Base-by-base conservation (phyloP, 768 basidiomycete genomes). In the Suillus paluster region DNA sequence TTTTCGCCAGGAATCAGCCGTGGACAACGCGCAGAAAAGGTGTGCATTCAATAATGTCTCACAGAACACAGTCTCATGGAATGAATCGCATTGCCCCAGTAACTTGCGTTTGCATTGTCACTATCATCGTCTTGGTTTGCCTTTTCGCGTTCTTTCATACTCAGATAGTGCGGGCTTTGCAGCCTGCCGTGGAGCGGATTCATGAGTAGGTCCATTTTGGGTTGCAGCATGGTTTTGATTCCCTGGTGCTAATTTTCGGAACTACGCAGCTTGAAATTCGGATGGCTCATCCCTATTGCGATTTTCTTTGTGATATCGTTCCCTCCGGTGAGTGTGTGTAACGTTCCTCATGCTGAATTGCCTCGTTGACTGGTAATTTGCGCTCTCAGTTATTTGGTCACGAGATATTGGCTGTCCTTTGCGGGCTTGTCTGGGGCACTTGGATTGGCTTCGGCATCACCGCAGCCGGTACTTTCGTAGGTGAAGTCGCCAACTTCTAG, bases 401-500 rank as follows among this genome's bases (percentile, higher is more conserved):
- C 66, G 93, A 94, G 78, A 90, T 95, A 62, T 83, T 94, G 39
- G 90, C 90, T 21, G 82, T 94, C 30, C 78, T 94, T 7, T 92
- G 90, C 66, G 94, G 93, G 11, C 74, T 94, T 34, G 89, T 94
- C 3, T 95, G 91, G 91, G 92, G 91, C 10, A 78, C 94, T 8
- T 86, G 91, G 80, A 71, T 84, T 36, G 92, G 92, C 2, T 95
- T 95, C 67, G 93, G 77, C 1, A 94, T 95, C 66, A 90, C 91
- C 25, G 83, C 84, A 6, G 88, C 85, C 9, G 89, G 90, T 1
- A 93, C 91, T 0, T 88, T 92, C 69, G 39, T 93, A 1, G 92
- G 90, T 38, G 92, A 94, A 80, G 76, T 92, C n/a, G 92, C 89
- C 62, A 92, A 91, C 71, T 92, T 88, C 68, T 89, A 90, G 88